Conservation (phyloP, 2,329 filamentous ascomycete genomes). For the Cytospora mali region DNA sequence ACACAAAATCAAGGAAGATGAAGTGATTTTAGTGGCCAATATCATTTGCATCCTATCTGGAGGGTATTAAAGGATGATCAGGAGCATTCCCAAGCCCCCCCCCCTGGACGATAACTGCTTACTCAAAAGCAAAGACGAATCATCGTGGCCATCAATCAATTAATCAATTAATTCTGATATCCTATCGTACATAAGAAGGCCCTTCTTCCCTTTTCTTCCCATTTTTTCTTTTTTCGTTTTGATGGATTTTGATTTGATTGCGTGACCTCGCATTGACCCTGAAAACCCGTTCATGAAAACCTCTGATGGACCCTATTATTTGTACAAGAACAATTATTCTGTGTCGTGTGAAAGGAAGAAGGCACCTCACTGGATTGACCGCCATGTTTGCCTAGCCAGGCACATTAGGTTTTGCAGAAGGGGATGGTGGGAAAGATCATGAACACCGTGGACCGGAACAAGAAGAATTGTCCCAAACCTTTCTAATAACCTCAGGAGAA, state of each 20-base stretch:
- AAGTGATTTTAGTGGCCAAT: neutral
- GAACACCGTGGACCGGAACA: constrained; percentile 10
- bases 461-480: neutral
- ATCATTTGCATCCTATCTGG: neutral
- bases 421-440: neutral
- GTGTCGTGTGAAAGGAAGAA: neutral
- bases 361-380: neutral
- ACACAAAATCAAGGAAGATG: neutral
- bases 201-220: neutral
- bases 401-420: constrained; percentile 3
- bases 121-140: neutral
- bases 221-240: neutral
- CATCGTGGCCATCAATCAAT: neutral
- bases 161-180: neutral
- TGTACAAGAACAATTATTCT: constrained; percentile 13
- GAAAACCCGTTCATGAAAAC: neutral
- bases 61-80: neutral
- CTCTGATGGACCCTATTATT: neutral
- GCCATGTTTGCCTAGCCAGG: constrained; percentile 5
- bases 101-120: neutral
- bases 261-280: neutral
- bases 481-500: neutral
- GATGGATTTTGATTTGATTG: neutral
- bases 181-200: constrained; percentile 1
- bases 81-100: neutral